Percentiles rank a stretch among this genome's conserved stretches.
These are phyloP conservation scores for Termitomyces heimii DNA, from an alignment of 768 basidiomycete species.

Conservation along the genomic window DNA sequence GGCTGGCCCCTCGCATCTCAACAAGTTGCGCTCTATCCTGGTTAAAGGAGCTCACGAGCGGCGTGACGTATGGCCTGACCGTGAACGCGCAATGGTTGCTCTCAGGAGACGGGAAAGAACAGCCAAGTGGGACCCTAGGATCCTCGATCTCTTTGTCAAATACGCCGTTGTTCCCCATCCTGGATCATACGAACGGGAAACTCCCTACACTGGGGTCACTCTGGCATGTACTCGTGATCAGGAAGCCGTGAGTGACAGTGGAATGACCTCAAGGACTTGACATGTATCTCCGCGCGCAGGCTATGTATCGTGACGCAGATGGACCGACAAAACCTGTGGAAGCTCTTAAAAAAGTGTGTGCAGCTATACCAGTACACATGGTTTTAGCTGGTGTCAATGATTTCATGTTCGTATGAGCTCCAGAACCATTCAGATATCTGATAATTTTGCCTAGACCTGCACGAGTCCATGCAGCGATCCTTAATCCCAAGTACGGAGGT, in stretches of 20 bases:
- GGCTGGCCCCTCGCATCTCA: conserved; percentile 35
- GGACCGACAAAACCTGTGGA: conserved; percentile 49
- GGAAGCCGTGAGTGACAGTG: conserved; percentile 43
- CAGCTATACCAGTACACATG: conserved; percentile 42
- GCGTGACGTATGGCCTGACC: conserved; percentile 44
- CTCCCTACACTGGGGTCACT: conserved; percentile 26
- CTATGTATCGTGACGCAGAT: conserved; percentile 57
- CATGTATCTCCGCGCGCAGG: conserved; percentile 30
- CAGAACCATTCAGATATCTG: not conserved
- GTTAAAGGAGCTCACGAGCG: conserved; percentile 44
- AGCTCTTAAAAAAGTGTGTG: conserved; percentile 34
- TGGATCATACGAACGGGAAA: conserved; percentile 3
- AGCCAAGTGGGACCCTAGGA: conserved; percentile 45
- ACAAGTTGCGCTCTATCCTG: conserved; percentile 32
- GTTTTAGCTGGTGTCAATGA: conserved; percentile 47
- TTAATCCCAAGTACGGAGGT: conserved; percentile 21
- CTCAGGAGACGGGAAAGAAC: conserved; percentile 29
- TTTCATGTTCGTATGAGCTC: no score
- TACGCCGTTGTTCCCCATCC: conserved; percentile 15
- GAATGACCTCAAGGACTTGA: not conserved
- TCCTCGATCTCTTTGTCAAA: conserved; percentile 50
- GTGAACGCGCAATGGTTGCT: conserved; percentile 31
- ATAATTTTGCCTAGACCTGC: conserved; percentile 17
- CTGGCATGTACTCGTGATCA: conserved; percentile 58
- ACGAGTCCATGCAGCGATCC: conserved; percentile 24